phyloP scores from a whole-genome alignment of 768 basidiomycete species.

The Postia placenta region DNA sequence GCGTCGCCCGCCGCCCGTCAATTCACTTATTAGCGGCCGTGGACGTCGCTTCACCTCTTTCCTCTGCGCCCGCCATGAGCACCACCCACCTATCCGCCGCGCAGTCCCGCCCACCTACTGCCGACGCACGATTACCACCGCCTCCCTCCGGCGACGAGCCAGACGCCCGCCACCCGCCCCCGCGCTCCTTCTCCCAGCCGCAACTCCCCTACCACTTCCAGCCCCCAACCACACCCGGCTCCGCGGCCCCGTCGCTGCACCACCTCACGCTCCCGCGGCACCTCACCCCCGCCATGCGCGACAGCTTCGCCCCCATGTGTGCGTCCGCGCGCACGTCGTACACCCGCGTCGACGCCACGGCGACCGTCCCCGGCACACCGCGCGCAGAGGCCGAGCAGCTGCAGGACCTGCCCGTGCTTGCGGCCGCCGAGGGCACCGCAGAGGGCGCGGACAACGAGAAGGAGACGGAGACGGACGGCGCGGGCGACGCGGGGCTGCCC shows the following conservation, averaged over 20 bases:
- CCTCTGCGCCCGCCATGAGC: background rate
- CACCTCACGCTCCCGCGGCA: background rate
- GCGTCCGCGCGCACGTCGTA: slow-evolving; percentile 48
- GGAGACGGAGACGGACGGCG: slow-evolving; percentile 5
- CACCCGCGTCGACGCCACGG: slow-evolving; percentile 39
- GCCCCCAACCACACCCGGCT: background rate
- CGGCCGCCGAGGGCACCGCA: background rate
- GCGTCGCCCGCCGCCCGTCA: too few relatives aligned
- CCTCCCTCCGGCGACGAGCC: background rate
- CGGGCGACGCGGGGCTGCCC: slow-evolving; percentile 30
- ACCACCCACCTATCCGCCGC: background rate
- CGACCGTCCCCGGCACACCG: slow-evolving; percentile 14
- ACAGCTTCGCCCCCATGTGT: slow-evolving; percentile 24
- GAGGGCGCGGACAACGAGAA: slow-evolving; percentile 7
- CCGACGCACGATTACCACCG: background rate
- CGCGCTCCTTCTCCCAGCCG: background rate
- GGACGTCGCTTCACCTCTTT: background rate
- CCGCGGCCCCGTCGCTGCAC: slow-evolving; percentile 3
- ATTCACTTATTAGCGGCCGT: background rate
- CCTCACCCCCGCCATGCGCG: background rate
- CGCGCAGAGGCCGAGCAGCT: slow-evolving; percentile 6
- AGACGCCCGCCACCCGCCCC: background rate
- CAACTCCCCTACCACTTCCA: slow-evolving; percentile 1
- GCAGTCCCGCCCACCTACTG: background rate
- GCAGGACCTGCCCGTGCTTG: background rate